A percentile compares a stretch with the other conserved stretches of the same genome.
Conservation (phyloP, 345 rosid species). For the Lagerstroemia speciosa region DNA sequence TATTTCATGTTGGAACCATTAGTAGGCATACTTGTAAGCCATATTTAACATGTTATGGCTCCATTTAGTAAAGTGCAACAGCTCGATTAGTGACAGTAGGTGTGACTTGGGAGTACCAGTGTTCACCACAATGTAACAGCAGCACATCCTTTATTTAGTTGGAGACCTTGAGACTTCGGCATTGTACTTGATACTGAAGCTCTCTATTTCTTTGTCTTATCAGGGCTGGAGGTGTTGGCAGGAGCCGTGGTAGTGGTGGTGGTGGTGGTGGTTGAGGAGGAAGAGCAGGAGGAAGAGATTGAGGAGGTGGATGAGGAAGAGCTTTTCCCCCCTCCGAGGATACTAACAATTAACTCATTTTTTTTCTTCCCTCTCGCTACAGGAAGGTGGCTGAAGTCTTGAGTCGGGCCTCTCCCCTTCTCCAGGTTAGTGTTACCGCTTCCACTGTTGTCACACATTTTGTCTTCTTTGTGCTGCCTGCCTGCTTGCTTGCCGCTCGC, state of each 20-base stretch:
- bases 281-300: too few relatives aligned
- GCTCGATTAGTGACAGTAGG: neutral
- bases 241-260: neutral
- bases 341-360: neutral
- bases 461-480: neutral
- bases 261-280: neutral
- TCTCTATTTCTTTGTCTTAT: neutral
- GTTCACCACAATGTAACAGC: neutral
- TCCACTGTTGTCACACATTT: neutral
- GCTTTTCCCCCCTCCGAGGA: neutral
- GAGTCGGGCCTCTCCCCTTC: neutral
- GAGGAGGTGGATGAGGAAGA: neutral
- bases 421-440: neutral
- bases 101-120: neutral
- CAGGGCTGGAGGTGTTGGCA: neutral
- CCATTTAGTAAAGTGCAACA: neutral
- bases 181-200: neutral
- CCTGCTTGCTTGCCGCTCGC: neutral
- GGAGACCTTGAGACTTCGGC: neutral
- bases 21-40: too few relatives aligned
- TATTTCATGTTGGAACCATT: neutral
- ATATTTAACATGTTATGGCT: neutral
- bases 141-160: neutral
- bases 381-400: constrained; percentile 1
- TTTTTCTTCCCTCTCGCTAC: neutral